Evolutionary conservation across 2,329 filamentous ascomycete genomes (phyloP).

Genomic region (Epichloe bromicola): DNA sequence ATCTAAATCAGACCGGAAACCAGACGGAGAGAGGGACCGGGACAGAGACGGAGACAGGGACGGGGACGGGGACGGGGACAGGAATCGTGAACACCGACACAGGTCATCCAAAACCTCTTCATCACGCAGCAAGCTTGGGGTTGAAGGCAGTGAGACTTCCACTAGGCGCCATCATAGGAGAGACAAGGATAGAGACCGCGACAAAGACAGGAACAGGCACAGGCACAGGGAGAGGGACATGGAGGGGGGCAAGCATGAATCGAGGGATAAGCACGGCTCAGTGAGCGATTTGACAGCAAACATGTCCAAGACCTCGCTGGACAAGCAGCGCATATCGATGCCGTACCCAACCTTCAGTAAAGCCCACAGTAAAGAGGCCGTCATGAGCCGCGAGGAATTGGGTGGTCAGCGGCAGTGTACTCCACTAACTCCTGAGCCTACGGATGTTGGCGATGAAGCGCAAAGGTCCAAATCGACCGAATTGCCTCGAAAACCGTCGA

Average conservation of each 20-base stretch:
- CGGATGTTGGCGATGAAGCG: slow-evolving; percentile 42
- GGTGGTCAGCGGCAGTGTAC: slow-evolving; percentile 21
- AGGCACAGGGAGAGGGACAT: slow-evolving; percentile 22
- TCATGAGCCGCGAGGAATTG: slow-evolving; percentile 48
- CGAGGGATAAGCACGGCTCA: slow-evolving; percentile 18
- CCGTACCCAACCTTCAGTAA: slow-evolving; percentile 82
- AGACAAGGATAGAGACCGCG: slow-evolving; percentile 18
- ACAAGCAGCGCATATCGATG: slow-evolving; percentile 37
- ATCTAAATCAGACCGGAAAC: slow-evolving; percentile 26
- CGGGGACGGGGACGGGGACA: slow-evolving; percentile 14
- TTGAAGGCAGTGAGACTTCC: slow-evolving; percentile 27
- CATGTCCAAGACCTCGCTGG: slow-evolving; percentile 24
- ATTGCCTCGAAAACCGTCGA: slow-evolving; percentile 23
- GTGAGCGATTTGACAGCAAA: slow-evolving; percentile 39
- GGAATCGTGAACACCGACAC: slow-evolving; percentile 21
- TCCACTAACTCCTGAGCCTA: slow-evolving; percentile 56
- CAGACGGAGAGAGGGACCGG: slow-evolving; percentile 6
- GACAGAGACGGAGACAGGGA: slow-evolving; percentile 18
- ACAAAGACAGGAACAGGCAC: slow-evolving; percentile 14
- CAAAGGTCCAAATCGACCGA: slow-evolving; percentile 35
- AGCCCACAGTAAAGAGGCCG: slow-evolving; percentile 77
- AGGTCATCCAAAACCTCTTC: slow-evolving; percentile 29
- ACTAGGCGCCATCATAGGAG: slow-evolving; percentile 19
- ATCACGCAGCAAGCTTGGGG: slow-evolving; percentile 27
- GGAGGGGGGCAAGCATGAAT: slow-evolving; percentile 22